Conservation (phyloP, 2,329 filamentous ascomycete species). For the Penicillium polonicum region DNA sequence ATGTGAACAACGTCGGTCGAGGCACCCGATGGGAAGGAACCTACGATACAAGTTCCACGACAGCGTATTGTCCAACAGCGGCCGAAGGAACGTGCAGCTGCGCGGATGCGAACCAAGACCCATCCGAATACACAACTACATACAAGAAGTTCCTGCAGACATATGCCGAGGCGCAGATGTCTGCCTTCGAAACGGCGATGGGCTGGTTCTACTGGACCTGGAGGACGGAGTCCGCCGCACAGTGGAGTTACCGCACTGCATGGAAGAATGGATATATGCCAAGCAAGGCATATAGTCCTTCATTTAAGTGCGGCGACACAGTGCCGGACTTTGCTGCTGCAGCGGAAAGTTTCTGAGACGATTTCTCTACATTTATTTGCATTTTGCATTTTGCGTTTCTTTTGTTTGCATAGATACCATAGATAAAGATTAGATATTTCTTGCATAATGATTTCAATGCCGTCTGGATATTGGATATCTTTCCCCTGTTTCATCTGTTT, state of each 20-base stretch:
- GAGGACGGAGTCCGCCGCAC: constrained; percentile 79
- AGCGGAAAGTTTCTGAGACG: constrained; percentile 43
- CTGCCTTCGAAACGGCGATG: constrained; percentile 86
- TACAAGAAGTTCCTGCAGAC: constrained; percentile 86
- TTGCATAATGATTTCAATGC: constrained; percentile 1
- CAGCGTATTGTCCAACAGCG: constrained; percentile 69
- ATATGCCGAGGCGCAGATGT: constrained; percentile 96
- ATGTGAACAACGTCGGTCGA: constrained; percentile 84
- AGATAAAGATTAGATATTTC: not conserved
- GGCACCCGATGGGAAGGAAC: constrained; percentile 93
- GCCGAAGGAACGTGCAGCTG: constrained; percentile 68
- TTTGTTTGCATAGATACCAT: constrained; percentile 10
- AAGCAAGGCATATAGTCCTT: constrained; percentile 65
- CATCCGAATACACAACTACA: constrained; percentile 61
- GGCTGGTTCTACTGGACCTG: constrained; percentile 99
- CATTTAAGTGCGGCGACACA: constrained; percentile 63
- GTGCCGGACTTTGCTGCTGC: constrained; percentile 48
- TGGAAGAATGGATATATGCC: constrained; percentile 82
- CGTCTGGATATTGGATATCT: not conserved
- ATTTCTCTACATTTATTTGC: constrained; percentile 1
- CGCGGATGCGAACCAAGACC: constrained; percentile 70
- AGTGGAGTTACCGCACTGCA: constrained; percentile 69
- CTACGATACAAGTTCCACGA: constrained; percentile 64
- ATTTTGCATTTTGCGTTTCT: constrained; percentile 7
- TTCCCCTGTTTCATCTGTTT: not conserved